A percentile compares a stretch with the other conserved stretches of the same genome.
Evolutionary conservation across 768 basidiomycete genomes (phyloP).

Genomic region (Suillus subalutaceus): DNA sequence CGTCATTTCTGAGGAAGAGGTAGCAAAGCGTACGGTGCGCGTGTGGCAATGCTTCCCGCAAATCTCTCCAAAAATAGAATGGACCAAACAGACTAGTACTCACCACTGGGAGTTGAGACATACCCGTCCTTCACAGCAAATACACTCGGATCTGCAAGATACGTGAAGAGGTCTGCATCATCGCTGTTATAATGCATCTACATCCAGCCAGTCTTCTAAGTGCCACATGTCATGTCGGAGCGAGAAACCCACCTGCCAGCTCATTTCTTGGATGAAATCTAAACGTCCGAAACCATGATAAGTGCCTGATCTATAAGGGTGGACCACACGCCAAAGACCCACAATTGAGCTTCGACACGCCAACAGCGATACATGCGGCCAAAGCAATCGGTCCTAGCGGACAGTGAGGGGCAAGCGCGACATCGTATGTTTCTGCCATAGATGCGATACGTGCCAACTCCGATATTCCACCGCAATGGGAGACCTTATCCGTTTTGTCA

Average conservation of each 20-base stretch:
- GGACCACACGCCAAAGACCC: constrained; percentile 21
- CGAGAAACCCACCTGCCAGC: constrained; percentile 47
- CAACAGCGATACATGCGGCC: constrained; percentile 71
- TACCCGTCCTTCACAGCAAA: constrained; percentile 58
- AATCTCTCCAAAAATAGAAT: not conserved
- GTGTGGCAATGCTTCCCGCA: not conserved
- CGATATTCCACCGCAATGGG: constrained; percentile 63
- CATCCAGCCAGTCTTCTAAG: not conserved
- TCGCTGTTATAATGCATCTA: constrained; percentile 69
- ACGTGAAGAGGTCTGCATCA: constrained; percentile 63
- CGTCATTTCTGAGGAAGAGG: not conserved
- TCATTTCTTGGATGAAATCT: constrained; percentile 72
- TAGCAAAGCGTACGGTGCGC: not conserved
- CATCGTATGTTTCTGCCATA: constrained; percentile 69
- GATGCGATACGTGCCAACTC: constrained; percentile 61
- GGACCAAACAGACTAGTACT: constrained; percentile 10
- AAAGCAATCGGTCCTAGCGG: constrained; percentile 73
- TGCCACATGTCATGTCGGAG: not conserved
- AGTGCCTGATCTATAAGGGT: no score
- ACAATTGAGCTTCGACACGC: constrained; percentile 62
- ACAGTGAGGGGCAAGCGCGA: constrained; percentile 73
- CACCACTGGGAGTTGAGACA: constrained; percentile 47
- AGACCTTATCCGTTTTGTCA: constrained; percentile 38
- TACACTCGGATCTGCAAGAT: constrained; percentile 52
- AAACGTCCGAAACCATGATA: not conserved